Evolutionary conservation across 2,329 filamentous ascomycete species (phyloP).

Genomic region (Aspergillus jensenii): DNA sequence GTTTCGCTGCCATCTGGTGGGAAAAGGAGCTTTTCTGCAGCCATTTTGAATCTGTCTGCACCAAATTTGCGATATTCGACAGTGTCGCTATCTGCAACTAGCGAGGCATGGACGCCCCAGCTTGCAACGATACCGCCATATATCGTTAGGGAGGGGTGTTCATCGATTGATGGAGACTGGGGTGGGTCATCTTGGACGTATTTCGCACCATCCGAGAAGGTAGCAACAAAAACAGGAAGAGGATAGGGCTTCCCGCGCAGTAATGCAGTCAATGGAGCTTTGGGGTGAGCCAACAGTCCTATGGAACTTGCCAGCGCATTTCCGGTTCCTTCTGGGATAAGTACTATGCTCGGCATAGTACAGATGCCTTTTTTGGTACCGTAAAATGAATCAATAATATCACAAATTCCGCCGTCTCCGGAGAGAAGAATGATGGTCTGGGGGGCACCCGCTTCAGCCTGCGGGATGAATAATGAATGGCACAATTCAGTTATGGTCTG

Average conservation of each 20-base stretch:
- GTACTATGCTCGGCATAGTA: constrained; percentile 55
- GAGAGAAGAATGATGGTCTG: constrained; percentile 76
- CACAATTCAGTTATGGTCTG: constrained; percentile 67
- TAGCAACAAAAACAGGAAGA: constrained; percentile 63
- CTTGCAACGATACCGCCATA: constrained; percentile 82
- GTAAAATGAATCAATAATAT: constrained; percentile 70
- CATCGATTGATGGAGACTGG: constrained; percentile 30
- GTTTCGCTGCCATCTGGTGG: constrained; percentile 53
- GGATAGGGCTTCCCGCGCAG: constrained; percentile 55
- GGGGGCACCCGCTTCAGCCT: constrained; percentile 47
- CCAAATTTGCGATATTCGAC: constrained; percentile 75
- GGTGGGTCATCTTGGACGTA: constrained; percentile 47
- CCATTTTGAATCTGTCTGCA: constrained; percentile 77
- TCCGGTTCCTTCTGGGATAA: constrained; percentile 55
- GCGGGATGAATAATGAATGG: constrained; percentile 46
- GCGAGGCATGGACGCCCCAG: constrained; percentile 84
- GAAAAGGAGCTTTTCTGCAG: constrained; percentile 71
- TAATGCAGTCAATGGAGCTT: constrained; percentile 56
- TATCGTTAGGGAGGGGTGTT: constrained; percentile 35
- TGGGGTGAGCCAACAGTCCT: constrained; percentile 28
- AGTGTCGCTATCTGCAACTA: constrained; percentile 91
- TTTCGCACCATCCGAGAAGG: constrained; percentile 59
- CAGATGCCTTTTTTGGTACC: constrained; percentile 22
- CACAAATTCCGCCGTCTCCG: constrained; percentile 83
- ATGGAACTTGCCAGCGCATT: constrained; percentile 47